These are phyloP conservation scores for Clonostachys byssicola DNA, from an alignment of 2,329 filamentous ascomycete species.

Conservation along the genomic window DNA sequence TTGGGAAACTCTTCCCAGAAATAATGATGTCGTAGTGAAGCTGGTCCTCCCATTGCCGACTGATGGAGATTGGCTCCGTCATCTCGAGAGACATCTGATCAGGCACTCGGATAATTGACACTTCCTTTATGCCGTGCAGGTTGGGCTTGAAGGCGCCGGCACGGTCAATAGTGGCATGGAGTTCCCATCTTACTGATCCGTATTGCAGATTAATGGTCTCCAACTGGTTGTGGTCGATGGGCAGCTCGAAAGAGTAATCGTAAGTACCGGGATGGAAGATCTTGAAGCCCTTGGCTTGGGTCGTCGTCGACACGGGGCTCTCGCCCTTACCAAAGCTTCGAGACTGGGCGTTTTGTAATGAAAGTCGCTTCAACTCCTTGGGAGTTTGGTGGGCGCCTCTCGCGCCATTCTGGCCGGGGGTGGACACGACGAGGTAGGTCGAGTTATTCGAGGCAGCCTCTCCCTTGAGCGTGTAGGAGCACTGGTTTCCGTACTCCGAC, in stretches of 20 bases:
- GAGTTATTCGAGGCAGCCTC: constrained; percentile 22
- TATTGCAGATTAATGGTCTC: constrained; percentile 87
- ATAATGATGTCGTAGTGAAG: constrained; percentile 95
- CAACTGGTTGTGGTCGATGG: constrained; percentile 81
- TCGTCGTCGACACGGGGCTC: constrained; percentile 54
- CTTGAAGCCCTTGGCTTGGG: constrained; percentile 71
- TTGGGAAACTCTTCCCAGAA: constrained; percentile 89
- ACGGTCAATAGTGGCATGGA: constrained; percentile 81
- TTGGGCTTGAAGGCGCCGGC: constrained; percentile 89
- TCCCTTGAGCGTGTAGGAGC: constrained; percentile 45
- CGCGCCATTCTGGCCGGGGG: constrained; percentile 10
- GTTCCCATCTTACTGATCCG: constrained; percentile 81
- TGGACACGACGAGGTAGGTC: constrained; percentile 18
- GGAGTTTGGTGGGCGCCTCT: constrained; percentile 21
- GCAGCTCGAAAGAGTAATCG: constrained; percentile 76
- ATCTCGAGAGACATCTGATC: constrained; percentile 86
- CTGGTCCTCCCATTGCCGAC: constrained; percentile 90
- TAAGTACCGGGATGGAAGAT: constrained; percentile 73
- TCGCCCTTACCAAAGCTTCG: constrained; percentile 84
- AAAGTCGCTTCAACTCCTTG: constrained; percentile 62
- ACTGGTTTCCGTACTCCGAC: constrained; percentile 59
- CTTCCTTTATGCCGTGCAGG: constrained; percentile 75
- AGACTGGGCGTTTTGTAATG: constrained; percentile 75
- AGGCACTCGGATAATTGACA: constrained; percentile 79
- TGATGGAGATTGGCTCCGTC: constrained; percentile 90